Percentiles rank a stretch among this genome's conserved stretches.
Evolutionary conservation across 2,329 filamentous ascomycete species (phyloP).

Genomic region (Penicillium sp.): DNA sequence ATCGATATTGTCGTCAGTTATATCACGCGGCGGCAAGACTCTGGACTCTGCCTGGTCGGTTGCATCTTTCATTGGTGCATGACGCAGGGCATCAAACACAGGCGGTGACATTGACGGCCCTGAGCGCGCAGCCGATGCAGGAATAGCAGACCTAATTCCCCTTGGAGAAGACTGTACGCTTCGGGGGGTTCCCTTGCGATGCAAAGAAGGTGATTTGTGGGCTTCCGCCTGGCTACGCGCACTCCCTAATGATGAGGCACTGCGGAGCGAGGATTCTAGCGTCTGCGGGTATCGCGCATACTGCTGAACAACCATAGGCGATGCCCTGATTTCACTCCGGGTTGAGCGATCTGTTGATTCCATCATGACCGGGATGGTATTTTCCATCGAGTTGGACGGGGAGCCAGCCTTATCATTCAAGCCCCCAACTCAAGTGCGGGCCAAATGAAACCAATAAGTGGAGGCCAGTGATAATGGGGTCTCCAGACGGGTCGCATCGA

Average conservation of each 20-base stretch:
- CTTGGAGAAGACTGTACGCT: constrained; percentile 42
- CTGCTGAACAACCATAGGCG: constrained; percentile 38
- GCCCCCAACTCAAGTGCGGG: constrained; percentile 1
- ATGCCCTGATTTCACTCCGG: constrained; percentile 24
- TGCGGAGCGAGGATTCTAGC: constrained; percentile 37
- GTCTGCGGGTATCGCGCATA: constrained; percentile 40
- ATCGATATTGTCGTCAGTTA: constrained; percentile 71
- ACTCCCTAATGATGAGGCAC: constrained; percentile 39
- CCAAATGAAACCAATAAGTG: constrained; percentile 4
- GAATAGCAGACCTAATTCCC: constrained; percentile 29
- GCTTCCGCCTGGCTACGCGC: constrained; percentile 33
- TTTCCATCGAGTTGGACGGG: constrained; percentile 28
- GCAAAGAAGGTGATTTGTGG: constrained; percentile 38
- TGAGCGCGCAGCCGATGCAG: constrained; percentile 29
- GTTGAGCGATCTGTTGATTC: constrained; percentile 25
- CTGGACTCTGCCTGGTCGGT: constrained; percentile 48
- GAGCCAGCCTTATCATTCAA: background rate
- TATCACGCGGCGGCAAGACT: constrained; percentile 64
- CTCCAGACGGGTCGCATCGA: constrained; percentile 1
- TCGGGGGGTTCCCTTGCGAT: constrained; percentile 40
- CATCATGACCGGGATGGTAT: constrained; percentile 32
- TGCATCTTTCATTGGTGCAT: constrained; percentile 30
- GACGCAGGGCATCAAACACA: constrained; percentile 32
- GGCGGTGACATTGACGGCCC: constrained; percentile 45
- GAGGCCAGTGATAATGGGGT: constrained; percentile 11